Conservation (phyloP, 768 basidiomycete species). For the Mycena pura region DNA sequence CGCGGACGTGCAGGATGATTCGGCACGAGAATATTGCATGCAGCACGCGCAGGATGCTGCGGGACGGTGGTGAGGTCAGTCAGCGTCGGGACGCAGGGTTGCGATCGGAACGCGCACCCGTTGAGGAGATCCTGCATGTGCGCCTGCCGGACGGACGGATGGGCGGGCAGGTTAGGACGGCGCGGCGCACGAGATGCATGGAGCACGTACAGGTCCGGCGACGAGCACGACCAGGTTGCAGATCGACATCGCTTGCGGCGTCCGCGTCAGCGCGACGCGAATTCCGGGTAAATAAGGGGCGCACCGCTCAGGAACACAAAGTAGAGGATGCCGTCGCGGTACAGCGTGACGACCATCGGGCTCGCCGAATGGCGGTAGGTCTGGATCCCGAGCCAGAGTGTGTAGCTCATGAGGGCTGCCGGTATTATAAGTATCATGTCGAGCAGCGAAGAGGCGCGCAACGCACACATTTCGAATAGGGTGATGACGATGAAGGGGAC, state of each 20-base stretch:
- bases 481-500: slow-evolving; percentile 17
- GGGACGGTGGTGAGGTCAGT: neutral
- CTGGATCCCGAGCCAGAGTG: neutral
- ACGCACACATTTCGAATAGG: slow-evolving; percentile 12
- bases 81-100: no score
- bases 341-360: slow-evolving; percentile 11
- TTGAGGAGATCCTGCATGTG: slow-evolving; percentile 4
- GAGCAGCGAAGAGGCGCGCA: neutral
- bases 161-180: no score
- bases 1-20: slow-evolving; percentile 13
- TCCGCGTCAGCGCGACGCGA: no score
- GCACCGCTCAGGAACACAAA: slow-evolving; percentile 2
- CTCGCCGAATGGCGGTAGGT: neutral
- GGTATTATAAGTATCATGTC: neutral
- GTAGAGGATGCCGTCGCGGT: slow-evolving; percentile 19
- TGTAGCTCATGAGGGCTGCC: slow-evolving; percentile 17
- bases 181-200: no score
- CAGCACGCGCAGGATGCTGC: slow-evolving; percentile 9
- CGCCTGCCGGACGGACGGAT: neutral
- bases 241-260: neutral
- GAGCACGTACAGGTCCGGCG: neutral
- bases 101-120: neutral
- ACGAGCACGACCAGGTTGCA: slow-evolving; percentile 12
- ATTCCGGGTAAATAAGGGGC: neutral
- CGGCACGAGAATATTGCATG: slow-evolving; percentile 9